Base-by-base conservation (phyloP, 2,329 filamentous ascomycete genomes). In the Dactylellina parvicollis region DNA sequence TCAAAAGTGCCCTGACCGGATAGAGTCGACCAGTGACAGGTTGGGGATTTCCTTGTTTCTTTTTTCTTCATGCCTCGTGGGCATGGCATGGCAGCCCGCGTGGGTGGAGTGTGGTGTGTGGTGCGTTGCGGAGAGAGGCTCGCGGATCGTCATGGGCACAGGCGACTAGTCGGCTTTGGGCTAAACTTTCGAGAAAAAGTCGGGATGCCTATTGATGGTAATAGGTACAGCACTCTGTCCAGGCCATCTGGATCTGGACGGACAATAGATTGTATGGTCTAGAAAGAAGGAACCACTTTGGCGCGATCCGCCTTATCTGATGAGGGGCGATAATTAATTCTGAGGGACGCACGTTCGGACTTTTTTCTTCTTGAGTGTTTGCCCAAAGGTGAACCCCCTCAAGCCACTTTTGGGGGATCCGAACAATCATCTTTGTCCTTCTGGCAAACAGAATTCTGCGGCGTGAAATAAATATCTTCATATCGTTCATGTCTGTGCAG, bases 391-490 rank as follows among this genome's bases (percentile, higher is more conserved):
- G 18, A 47, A 56, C 40, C 38, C 57, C 30, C 40, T 40, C 24
- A 71, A 62, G 55, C 57, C 66, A 59, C 59, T 38, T 34, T n/a
- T n/a, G 16, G 18, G 50, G 16, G 30, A 49, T 36, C 61, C 61
- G 28, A 57, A 40, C 49, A 34, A 57, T 56, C 50, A 71, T 40
- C 10, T 47, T 34, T 20, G 42, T 49, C 30, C 50, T 46, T 38
- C 50, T 40, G 55, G 67, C 67, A 72, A 72, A 64, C 57, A 72
- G n/a, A 26, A 28, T 30, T 47, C 46, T 59, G 67, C 67, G 40
- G 28, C 36, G 50, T 64, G 44, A 64, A 72, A 72, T n/a, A n/a
- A n/a, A n/a, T n/a, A n/a, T n/a, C n/a, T n/a, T n/a, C n/a, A n/a
- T 59, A 64, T 26, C 30, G 30, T 56, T 40, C 20, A 44, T 38